Evolutionary conservation across 805 yeast species (phyloP).

Genomic region (Suhomyces tanzawaensis): DNA sequence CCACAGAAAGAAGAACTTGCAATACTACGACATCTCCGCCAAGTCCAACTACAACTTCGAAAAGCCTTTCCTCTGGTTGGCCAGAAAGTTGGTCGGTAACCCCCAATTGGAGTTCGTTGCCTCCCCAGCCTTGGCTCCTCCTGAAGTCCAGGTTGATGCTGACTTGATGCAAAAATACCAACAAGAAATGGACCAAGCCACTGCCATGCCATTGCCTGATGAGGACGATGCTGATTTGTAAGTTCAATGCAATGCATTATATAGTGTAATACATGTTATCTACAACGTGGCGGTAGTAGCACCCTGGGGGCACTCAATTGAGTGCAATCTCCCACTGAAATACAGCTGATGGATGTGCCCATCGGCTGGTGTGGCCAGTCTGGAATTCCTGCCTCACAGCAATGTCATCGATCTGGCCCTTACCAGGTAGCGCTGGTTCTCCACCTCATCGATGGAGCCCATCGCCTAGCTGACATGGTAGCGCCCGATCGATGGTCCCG

Average conservation of each 20-base stretch:
- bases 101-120: constrained; percentile 98
- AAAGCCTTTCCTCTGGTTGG: constrained; percentile 99
- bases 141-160: constrained; percentile 97
- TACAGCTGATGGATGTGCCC: too few relatives aligned
- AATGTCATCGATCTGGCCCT: too few relatives aligned
- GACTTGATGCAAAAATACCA: constrained; percentile 97
- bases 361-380: too few relatives aligned
- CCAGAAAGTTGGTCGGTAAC: constrained; percentile 98
- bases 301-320: too few relatives aligned
- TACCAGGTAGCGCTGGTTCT: too few relatives aligned
- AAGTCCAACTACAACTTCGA: constrained; percentile 99
- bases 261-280: constrained; percentile 4
- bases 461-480: too few relatives aligned
- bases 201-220: constrained; percentile 99
- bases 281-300: too few relatives aligned
- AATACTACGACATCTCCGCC: constrained; percentile 99
- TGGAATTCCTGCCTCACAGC: too few relatives aligned
- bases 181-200: constrained; percentile 99
- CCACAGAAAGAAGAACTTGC: constrained; percentile 99
- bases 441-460: too few relatives aligned
- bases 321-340: too few relatives aligned
- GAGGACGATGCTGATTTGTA: constrained; percentile 99
- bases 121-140: constrained; percentile 99
- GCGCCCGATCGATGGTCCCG: too few relatives aligned
- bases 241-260: too few relatives aligned